Evolutionary conservation across 208 protist genomes (phyloP), one percentile per base, ranked within the genome.

Genomic region (Acanthamoeba lenticulata): DNA sequence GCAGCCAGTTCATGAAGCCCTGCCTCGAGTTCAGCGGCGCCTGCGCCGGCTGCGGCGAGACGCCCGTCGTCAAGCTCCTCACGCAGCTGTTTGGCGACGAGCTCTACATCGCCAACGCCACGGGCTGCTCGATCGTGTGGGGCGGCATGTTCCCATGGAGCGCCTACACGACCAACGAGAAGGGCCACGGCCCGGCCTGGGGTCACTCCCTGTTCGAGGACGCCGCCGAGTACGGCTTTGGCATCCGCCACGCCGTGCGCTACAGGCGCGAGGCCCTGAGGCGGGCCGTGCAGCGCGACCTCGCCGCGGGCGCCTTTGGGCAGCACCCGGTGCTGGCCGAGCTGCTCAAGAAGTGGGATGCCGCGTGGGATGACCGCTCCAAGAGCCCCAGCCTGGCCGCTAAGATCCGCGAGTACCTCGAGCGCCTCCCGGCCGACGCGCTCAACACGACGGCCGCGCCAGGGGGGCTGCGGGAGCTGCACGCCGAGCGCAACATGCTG

Each of bases 1-100:
- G 95, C 32, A 95, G 90, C 36, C 95, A 97, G 79, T 98, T 98
- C 96, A 94, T 97, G 65, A 49, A 96, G 86, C 97, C 97, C 34
- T 91, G 96, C 27, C 86, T 98, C 27, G 97, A 98, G 81, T 98
- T 98, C 94, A 83, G 62, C 38, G 97, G 97, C 38, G 97, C 97
- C 38, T 98, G 97, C 91, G 94, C 93, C 47, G 97, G 97, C 65
- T 98, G 97, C 94, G 96, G 96, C 79, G 97, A 98, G 72, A 98
- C 97, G 47, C 90, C 96, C 24, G 96, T 97, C 81, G 94, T 97
- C 55, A 98, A 97, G 69, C 90, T 98, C 19, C 24, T 97, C 29
- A 98, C 97, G 6, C 97, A 98, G 86, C 90, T 98, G 6, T 98
- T 97, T 72, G 97, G 97, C 42, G 96, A 98, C 27, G 65, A 97